phyloP scores from a whole-genome alignment of 768 basidiomycete species.

The Boletus patriciae region DNA sequence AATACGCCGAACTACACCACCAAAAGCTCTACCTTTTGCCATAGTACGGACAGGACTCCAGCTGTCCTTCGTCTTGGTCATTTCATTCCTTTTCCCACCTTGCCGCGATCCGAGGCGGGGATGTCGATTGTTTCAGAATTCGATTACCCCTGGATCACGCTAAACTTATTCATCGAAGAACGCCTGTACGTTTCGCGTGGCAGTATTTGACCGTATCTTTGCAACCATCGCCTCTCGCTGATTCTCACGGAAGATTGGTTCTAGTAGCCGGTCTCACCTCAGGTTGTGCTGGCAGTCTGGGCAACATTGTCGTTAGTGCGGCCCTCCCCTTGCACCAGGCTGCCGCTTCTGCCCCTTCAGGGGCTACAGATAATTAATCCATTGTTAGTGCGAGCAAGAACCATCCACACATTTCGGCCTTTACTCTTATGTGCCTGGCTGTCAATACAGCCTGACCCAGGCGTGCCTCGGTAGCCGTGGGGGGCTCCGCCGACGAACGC shows the following conservation, averaged over 20 bases:
- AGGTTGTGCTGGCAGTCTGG: background rate
- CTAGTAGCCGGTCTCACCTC: background rate
- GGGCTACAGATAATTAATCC: constrained; percentile 4
- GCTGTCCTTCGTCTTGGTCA: background rate
- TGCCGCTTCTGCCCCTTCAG: background rate
- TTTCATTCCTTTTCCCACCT: background rate
- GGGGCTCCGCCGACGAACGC: background rate
- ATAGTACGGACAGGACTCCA: background rate
- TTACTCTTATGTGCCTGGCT: constrained; percentile 2
- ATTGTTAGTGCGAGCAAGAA: background rate
- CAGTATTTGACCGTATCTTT: background rate
- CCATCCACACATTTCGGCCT: background rate
- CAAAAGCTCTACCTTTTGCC: background rate
- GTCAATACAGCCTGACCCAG: background rate
- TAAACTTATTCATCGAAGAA: background rate
- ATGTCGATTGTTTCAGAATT: background rate
- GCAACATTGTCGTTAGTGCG: background rate
- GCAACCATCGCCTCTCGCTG: background rate
- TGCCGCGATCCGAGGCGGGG: background rate
- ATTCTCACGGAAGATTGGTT: background rate
- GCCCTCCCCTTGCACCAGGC: background rate
- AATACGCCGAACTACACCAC: no score
- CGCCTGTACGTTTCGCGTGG: background rate
- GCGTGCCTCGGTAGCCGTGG: constrained; percentile 2
- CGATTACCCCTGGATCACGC: background rate